Conservation (phyloP, 352 stramenopile genomes). For the Globisporangium mamillatum region DNA sequence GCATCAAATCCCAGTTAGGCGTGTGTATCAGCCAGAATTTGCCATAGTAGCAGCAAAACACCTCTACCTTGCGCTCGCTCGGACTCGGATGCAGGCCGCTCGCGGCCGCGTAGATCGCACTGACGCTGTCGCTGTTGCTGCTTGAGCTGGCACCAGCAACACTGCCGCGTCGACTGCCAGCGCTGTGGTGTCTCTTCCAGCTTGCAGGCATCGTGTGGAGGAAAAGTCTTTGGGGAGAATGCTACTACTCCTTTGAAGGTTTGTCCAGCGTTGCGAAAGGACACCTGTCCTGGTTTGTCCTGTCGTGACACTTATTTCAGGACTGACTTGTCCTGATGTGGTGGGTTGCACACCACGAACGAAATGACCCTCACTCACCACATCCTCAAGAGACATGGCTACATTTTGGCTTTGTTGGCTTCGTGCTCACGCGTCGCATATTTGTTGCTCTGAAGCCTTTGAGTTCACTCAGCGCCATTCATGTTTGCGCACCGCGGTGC, state of each 20-base stretch:
- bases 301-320: not conserved
- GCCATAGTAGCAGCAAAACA: not conserved
- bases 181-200: not conserved
- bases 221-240: too few relatives aligned
- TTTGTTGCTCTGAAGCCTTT: not conserved
- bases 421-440: constrained; percentile 7
- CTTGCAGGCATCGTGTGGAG: not conserved
- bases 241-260: not conserved
- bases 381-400: not conserved
- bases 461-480: not conserved
- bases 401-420: not conserved
- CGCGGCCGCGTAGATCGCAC: constrained; percentile 26
- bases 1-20: not conserved
- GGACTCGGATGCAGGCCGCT: constrained; percentile 21
- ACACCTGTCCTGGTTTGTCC: not conserved
- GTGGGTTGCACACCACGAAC: not conserved
- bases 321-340: not conserved
- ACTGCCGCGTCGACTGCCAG: not conserved
- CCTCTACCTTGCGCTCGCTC: constrained; percentile 12
- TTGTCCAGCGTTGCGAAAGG: not conserved
- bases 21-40: not conserved
- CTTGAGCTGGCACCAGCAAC: not conserved
- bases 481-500: constrained; percentile 12
- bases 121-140: constrained; percentile 19
- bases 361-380: not conserved